Evolutionary conservation across 2,329 filamentous ascomycete species (phyloP).

Genomic region (Scopulariopsis brevicaulis): DNA sequence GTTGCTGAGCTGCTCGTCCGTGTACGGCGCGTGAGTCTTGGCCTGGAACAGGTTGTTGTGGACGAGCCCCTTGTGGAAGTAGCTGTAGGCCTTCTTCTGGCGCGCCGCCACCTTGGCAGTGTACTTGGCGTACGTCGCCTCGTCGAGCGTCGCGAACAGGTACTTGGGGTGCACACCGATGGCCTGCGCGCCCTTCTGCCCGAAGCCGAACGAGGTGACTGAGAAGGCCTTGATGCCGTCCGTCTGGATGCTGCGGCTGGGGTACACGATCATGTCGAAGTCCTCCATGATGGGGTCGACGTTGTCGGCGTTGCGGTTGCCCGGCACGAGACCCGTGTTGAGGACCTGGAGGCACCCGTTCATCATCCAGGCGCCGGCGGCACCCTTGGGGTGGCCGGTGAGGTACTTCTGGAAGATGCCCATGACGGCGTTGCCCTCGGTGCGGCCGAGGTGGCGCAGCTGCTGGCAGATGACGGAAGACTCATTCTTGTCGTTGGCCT

Average conservation of each 20-base stretch:
- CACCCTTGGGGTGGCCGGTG: conserved; percentile 97
- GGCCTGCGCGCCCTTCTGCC: conserved; percentile 95
- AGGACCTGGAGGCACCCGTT: conserved; percentile 95
- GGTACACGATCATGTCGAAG: conserved; percentile 96
- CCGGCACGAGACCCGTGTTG: conserved; percentile 86
- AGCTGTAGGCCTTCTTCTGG: conserved; percentile 98
- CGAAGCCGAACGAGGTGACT: conserved; percentile 97
- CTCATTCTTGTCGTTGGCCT: conserved; percentile 99
- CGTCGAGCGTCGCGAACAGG: conserved; percentile 86
- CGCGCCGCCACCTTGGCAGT: conserved; percentile 78
- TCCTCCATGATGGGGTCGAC: conserved; percentile 94
- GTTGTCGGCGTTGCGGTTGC: conserved; percentile 97
- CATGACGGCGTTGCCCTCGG: conserved; percentile 90
- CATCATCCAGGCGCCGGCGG: conserved; percentile 99
- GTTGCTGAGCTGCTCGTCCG: conserved; percentile 71
- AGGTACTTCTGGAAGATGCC: conserved; percentile 99
- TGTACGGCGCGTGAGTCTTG: conserved; percentile 85
- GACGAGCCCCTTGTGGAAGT: conserved; percentile 96
- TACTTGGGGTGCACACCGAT: conserved; percentile 97
- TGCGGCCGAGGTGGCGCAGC: conserved; percentile 84
- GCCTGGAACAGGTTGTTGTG: conserved; percentile 97
- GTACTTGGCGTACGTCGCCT: conserved; percentile 72
- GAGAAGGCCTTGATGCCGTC: conserved; percentile 98
- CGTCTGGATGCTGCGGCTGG: conserved; percentile 88
- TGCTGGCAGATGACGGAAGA: conserved; percentile 96